These are phyloP conservation scores for Posidonia australis DNA, from an alignment of 106 monocot genomes.

Conservation along the genomic window DNA sequence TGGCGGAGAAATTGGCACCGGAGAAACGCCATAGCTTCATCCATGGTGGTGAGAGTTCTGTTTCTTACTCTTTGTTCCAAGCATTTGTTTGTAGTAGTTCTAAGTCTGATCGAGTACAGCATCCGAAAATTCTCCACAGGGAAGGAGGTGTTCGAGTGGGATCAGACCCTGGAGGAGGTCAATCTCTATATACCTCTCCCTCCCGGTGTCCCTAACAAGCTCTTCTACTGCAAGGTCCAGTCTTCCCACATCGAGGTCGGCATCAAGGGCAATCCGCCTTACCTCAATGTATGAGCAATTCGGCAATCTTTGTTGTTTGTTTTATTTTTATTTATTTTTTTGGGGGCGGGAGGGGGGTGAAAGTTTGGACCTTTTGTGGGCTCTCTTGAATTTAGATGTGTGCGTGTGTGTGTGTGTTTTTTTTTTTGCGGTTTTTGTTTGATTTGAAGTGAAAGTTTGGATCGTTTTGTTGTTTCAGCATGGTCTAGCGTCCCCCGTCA, in stretches of 20 bases:
- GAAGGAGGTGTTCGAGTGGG: slow-evolving; percentile 29
- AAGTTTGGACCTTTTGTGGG: background rate
- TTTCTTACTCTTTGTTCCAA: background rate
- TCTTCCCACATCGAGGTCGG: slow-evolving; percentile 70
- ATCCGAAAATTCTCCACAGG: slow-evolving; percentile 5
- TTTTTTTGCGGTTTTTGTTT: no score
- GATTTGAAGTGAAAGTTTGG: background rate
- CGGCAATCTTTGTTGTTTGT: background rate
- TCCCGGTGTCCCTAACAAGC: slow-evolving; percentile 32
- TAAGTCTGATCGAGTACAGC: background rate
- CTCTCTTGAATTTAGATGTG: no score
- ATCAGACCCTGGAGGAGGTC: slow-evolving; percentile 27
- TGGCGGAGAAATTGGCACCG: slow-evolving; percentile 26
- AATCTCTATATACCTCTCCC: slow-evolving; percentile 22
- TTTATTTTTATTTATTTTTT: background rate
- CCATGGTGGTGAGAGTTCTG: slow-evolving; percentile 5
- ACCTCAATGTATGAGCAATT: slow-evolving; percentile 51
- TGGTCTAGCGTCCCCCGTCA: slow-evolving; percentile 54
- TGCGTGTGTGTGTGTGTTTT: no score
- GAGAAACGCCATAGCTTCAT: slow-evolving; percentile 24
- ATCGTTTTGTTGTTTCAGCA: slow-evolving; percentile 34
- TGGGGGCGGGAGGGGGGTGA: background rate
- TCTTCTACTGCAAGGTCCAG: slow-evolving; percentile 69
- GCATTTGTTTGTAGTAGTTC: background rate
- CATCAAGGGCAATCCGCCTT: slow-evolving; percentile 75